Evolutionary conservation across 1,139 yeast species (phyloP).

Genomic region (Suhomyces anneliseae): DNA sequence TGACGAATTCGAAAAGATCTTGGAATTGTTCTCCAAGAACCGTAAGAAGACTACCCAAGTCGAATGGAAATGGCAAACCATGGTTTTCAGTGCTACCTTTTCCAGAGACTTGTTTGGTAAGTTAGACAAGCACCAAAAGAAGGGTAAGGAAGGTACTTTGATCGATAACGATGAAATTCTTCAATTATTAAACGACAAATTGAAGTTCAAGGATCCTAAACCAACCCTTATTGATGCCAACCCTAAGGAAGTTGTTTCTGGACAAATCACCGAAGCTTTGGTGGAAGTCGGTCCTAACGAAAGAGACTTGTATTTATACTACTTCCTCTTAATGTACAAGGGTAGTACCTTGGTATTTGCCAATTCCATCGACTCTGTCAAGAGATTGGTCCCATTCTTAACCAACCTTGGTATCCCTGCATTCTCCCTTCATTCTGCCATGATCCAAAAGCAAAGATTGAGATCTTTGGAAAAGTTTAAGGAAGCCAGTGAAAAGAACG

Average conservation of each 20-base stretch:
- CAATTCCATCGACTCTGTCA: constrained; percentile 91
- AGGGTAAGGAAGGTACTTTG: constrained; percentile 33
- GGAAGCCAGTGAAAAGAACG: constrained; percentile 49
- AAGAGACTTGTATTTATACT: constrained; percentile 86
- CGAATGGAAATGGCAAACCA: constrained; percentile 76
- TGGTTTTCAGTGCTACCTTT: constrained; percentile 94
- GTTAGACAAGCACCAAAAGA: constrained; percentile 45
- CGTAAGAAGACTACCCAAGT: constrained; percentile 26
- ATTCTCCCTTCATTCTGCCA: constrained; percentile 85
- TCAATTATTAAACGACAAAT: constrained; percentile 53
- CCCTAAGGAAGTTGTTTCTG: constrained; percentile 80
- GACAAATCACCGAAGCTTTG: constrained; percentile 76
- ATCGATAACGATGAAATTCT: constrained; percentile 55
- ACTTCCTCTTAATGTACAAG: constrained; percentile 81
- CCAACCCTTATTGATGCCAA: constrained; percentile 80
- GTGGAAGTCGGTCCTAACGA: constrained; percentile 91
- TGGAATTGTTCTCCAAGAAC: constrained; percentile 54
- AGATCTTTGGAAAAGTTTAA: constrained; percentile 77
- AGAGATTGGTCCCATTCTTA: constrained; percentile 75
- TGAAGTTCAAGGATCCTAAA: constrained; percentile 56
- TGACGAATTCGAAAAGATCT: constrained; percentile 82
- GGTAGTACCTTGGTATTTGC: constrained; percentile 91
- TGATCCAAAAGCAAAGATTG: constrained; percentile 92
- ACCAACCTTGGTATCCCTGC: constrained; percentile 70
- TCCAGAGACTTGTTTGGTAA: constrained; percentile 79